Evolutionary conservation across 495 filamentous ascomycete genomes (phyloP), one percentile per base, ranked within the genome.

Genomic region (Xylaria curta): DNA sequence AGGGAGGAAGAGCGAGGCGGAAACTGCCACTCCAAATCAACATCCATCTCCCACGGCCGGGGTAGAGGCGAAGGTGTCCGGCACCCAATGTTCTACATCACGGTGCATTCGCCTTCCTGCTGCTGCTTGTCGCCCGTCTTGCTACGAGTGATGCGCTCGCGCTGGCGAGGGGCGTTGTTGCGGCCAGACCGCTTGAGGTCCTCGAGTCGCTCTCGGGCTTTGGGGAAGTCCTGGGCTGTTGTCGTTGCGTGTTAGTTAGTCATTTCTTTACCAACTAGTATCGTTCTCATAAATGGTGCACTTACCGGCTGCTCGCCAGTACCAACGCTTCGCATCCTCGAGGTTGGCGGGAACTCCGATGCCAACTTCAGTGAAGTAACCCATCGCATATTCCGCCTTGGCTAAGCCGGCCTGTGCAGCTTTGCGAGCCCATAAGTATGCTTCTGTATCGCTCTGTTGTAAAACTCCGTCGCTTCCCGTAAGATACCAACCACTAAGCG

Each of bases 371-470:
- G 94, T 97, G 74, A 96, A 98, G 79, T 98, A 98, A 2, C 96
- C 96, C 93, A 99, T 95, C 0, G 96, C 96, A 85, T 97, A 98
- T 81, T 98, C 92, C 0, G 95, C 96, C 85, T 98, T 98, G 5
- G 91, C 88, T 44, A 97, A 82, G 8, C 94, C 93, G 13, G 92
- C 90, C 58, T 89, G 87, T 1, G 96, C 95, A 12, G 96, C 95
- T 80, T 97, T 98, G 2, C 96, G 85, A 9, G 96, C 96, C 96
- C 96, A 99, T 1, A 99, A 88, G 76, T 98, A 99, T 1, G 96
- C 96, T 78, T 99, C 96, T 2, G 93, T 97, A 73, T 99, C 96
- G 73, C 91, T 97, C 78, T 97, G 95, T 77, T 93, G 89, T 51
- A 99, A 82, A 31, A 97, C 92, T 0, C 93, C 94, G 59, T 97